Base-by-base conservation (phyloP, 148 eudicot species). In the Rhododendron griersonianum region DNA sequence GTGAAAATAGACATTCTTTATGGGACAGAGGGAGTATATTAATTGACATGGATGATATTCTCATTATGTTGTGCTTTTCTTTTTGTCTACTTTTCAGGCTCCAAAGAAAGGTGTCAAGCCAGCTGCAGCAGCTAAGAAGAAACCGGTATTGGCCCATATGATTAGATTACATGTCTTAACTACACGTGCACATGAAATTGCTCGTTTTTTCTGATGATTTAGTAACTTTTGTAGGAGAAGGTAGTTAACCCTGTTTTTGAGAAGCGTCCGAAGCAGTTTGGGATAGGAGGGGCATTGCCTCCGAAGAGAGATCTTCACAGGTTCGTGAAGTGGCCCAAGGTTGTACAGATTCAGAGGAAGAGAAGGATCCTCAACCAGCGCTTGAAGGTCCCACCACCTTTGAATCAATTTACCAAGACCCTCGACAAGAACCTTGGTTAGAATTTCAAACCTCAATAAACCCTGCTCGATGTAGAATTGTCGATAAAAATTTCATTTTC, bases 321-420 rank as follows among this genome's bases (percentile, higher is more conserved):
- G 5, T 91, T 92, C 65, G 92, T 92, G 39, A 91, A 84, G 84
- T 91, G 92, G 93, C 93, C 93, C 4, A 87, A 87, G 83, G 91
- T 89, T 41, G 93, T 92, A 23, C 90, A 90, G 44, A 90, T 91
- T 76, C 93, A 92, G 91, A 91, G 92, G 87, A 92, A 90, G 88
- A 92, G 81, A 67, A 92, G 89, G 92, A 90, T 90, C 74, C 89
- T 92, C 51, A 91, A 83, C 89, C 92, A 88, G 90, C 83, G 92
- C 0, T 88, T 92, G 91, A 91, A 91, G 92, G 93, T 91, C 30
- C 90, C 93, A 16, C 93, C 94, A 47, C 81, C 92, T 11, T 88
- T 90, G 88, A 89, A 91, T 85, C 93, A 91, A 83, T 91, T 91
- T 83, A 88, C 94, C 48, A 92, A 92, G 88, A 92, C 91, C 37